phyloP scores from a whole-genome alignment of 805 yeast species.

The Aciculoconidium aculeatum region DNA sequence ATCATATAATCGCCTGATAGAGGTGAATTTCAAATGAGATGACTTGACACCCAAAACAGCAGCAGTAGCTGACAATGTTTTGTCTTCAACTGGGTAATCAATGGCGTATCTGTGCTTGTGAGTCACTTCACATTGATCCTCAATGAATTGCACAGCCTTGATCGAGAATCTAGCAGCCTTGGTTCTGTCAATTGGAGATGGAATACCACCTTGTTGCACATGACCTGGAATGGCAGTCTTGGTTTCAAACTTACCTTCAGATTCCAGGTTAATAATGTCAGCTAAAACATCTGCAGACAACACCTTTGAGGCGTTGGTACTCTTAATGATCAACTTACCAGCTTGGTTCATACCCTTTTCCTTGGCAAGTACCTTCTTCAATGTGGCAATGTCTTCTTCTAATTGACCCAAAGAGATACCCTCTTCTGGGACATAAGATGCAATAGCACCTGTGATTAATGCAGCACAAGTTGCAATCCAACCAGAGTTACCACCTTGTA shows the following conservation, averaged over 20 bases:
- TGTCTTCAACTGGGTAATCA: slow-evolving; percentile 29
- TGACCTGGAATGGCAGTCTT: slow-evolving; percentile 97
- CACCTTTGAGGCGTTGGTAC: slow-evolving; percentile 75
- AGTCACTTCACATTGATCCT: slow-evolving; percentile 35
- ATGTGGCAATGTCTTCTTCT: slow-evolving; percentile 66
- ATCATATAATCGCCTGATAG: slow-evolving; percentile 74
- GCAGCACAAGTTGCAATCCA: slow-evolving; percentile 84
- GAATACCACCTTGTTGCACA: slow-evolving; percentile 95
- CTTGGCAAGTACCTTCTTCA: slow-evolving; percentile 60
- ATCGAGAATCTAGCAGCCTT: slow-evolving; percentile 87
- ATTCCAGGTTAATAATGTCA: slow-evolving; percentile 75
- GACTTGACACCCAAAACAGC: slow-evolving; percentile 52
- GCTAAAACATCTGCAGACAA: slow-evolving; percentile 80
- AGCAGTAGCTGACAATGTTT: slow-evolving; percentile 29
- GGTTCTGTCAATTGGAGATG: slow-evolving; percentile 91
- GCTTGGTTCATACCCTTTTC: slow-evolving; percentile 78
- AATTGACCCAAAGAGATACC: slow-evolving; percentile 63
- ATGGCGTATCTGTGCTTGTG: slow-evolving; percentile 17
- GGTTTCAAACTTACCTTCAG: slow-evolving; percentile 73
- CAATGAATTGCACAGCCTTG: slow-evolving; percentile 83
- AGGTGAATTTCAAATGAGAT: slow-evolving; percentile 67
- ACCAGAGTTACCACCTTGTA: slow-evolving; percentile 97
- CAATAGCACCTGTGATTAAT: slow-evolving; percentile 85
- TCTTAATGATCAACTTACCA: slow-evolving; percentile 81
- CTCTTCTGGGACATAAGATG: slow-evolving; percentile 86